Base-by-base conservation (phyloP, 257 asterid species). In the Nicotiana otophora region DNA sequence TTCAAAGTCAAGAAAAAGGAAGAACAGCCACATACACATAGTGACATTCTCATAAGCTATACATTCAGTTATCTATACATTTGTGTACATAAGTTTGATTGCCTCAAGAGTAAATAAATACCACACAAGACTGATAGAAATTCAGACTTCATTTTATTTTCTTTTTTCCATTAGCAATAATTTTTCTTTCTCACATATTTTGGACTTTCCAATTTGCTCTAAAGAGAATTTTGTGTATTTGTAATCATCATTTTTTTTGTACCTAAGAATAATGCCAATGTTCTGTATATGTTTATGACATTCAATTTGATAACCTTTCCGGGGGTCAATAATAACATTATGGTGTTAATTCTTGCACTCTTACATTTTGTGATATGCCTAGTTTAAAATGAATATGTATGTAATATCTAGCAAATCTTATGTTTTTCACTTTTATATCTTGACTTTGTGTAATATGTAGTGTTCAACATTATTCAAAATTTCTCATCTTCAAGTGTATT, bases 81-180 rank as follows among this genome's bases (percentile, higher is more conserved):
- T 2, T 75, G 58, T 48, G 51, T 39, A 62, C 82, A 81, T 20
- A 66, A 72, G 79, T 51, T 34, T 23, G 34, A 51, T 15, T 16
- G 46, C n/a, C 39, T 26, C 53, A 5, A 69, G 53, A 65, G 85
- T 84, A 81, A 66, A 86, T 81, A 81, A 42, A 9, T 42, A 65
- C 60, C 67, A 33, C 78, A 81, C 76, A 81, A 36, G 12, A 23
- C 34, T 20, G 11, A 79, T 23, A 20, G 2, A 42, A n/a, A 70
- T 42, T 74, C 79, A 74, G 15, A 23, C 60, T 7, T 48, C 23
- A 4, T 46, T 23, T 74, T 5, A 5, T 4, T 23, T 26, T 20
- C 5, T 61, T 20, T 23, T 26, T 63, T 63, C 19, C 23, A 12
- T 3, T 14, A 33, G 62, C 15, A 26, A 51, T 74, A 7, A 74